These are phyloP conservation scores for Phlebiopsis flavidoalba DNA, from an alignment of 768 basidiomycete genomes.

Conservation along the genomic window DNA sequence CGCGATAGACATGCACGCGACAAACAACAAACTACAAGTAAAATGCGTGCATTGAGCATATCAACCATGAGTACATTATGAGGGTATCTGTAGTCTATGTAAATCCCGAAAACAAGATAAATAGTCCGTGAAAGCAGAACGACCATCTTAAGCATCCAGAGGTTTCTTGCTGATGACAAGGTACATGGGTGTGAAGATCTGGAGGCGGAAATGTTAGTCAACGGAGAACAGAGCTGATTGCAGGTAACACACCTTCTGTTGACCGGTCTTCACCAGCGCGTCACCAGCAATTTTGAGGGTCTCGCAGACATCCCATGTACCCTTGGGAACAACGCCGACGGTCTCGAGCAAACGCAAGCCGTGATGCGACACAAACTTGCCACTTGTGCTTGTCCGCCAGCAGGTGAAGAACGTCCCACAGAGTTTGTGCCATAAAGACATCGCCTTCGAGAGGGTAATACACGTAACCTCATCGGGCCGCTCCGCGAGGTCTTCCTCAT, in stretches of 20 bases:
- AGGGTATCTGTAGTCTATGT: constrained; percentile 6
- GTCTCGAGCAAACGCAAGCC: constrained; percentile 73
- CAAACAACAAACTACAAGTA: neutral
- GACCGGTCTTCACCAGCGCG: constrained; percentile 78
- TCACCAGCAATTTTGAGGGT: constrained; percentile 78
- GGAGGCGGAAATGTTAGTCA: neutral
- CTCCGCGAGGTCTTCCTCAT: constrained; percentile 93
- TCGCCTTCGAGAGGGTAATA: constrained; percentile 98
- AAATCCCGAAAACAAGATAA: neutral
- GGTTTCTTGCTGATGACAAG: constrained; percentile 43
- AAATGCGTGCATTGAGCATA: neutral
- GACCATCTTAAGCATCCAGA: constrained; percentile 3
- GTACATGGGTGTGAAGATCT: constrained; percentile 91
- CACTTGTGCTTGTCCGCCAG: constrained; percentile 87
- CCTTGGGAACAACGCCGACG: constrained; percentile 81
- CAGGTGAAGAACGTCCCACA: constrained; percentile 88
- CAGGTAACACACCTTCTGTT: constrained; percentile 59
- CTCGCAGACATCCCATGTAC: constrained; percentile 88
- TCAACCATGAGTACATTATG: neutral
- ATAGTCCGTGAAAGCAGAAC: neutral
- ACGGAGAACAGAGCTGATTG: neutral
- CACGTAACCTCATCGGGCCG: constrained; percentile 74
- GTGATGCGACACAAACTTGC: constrained; percentile 79
- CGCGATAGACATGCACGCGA: neutral
- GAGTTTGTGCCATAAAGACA: constrained; percentile 84